Conservation (phyloP, 805 yeast genomes). For the Candida michaelii region DNA sequence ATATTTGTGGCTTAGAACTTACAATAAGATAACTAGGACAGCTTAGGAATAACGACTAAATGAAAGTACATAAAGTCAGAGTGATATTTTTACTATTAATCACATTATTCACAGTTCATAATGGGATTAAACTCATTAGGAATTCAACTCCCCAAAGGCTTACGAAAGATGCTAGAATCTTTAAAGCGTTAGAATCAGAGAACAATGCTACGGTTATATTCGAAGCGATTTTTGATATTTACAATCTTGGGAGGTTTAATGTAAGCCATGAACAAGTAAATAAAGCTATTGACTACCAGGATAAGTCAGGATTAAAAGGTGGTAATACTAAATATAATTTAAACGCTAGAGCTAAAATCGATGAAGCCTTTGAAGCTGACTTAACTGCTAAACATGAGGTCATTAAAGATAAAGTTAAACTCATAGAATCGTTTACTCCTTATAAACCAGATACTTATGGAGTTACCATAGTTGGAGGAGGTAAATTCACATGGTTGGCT, state of each 20-base stretch:
- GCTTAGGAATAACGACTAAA: no score
- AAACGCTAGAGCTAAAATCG: slow-evolving; percentile 1
- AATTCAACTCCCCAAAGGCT: not conserved
- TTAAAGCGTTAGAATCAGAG: not conserved
- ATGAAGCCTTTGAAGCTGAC: not conserved
- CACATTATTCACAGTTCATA: not conserved
- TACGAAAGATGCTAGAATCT: not conserved
- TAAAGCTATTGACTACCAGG: not conserved
- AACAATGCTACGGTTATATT: not conserved
- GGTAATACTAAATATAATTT: slow-evolving; percentile 1
- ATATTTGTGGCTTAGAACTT: no score
- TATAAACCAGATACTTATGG: slow-evolving; percentile 1
- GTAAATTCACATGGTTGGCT: slow-evolving; percentile 50
- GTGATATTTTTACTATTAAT: not conserved
- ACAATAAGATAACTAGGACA: no score
- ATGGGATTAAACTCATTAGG: not conserved
- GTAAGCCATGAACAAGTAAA: slow-evolving; percentile 1
- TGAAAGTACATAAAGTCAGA: no score
- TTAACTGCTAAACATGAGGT: slow-evolving; percentile 3
- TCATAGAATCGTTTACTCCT: not conserved
- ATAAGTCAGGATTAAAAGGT: not conserved
- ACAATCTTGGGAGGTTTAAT: not conserved
- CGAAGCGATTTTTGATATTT: slow-evolving; percentile 3
- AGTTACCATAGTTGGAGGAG: slow-evolving; percentile 53
- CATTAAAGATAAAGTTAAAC: not conserved